Conservation (phyloP, 371 early-diverging fungal genomes). For the Chytridium lagenaria region DNA sequence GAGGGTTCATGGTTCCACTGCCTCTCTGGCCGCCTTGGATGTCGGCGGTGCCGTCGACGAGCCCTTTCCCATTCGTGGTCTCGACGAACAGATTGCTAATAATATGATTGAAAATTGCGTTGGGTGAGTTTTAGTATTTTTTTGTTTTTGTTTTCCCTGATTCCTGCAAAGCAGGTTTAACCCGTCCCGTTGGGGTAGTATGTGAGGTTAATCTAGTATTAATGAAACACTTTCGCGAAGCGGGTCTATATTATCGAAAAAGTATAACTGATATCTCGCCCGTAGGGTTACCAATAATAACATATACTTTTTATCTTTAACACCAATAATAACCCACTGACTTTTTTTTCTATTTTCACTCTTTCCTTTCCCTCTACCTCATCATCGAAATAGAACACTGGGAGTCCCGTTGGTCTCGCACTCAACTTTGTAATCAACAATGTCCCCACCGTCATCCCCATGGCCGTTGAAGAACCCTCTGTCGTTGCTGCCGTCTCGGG, state of each 20-base stretch:
- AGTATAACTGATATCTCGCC: too few relatives aligned
- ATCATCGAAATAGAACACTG: conserved; percentile 56
- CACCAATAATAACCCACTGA: conserved; percentile 5
- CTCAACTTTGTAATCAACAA: conserved; percentile 70
- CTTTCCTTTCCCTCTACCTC: too few relatives aligned
- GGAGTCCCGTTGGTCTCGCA: conserved; percentile 72
- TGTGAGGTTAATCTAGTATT: too few relatives aligned
- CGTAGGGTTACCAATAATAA: too few relatives aligned
- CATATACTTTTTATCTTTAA: too few relatives aligned
- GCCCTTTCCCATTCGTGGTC: conserved; percentile 60
- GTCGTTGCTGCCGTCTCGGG: conserved; percentile 75
- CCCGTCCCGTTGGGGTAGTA: too few relatives aligned
- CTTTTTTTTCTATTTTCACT: background rate
- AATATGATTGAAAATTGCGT: conserved; percentile 67
- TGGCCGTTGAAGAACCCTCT: conserved; percentile 79
- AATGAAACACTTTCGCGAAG: too few relatives aligned
- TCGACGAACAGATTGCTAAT: conserved; percentile 67
- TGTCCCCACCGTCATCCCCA: conserved; percentile 62
- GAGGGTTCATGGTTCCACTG: conserved; percentile 40
- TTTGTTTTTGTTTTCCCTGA: background rate
- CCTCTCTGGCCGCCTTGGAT: conserved; percentile 37
- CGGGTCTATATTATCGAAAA: too few relatives aligned
- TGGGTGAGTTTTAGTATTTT: conserved; percentile 9
- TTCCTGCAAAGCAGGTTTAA: too few relatives aligned
- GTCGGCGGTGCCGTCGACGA: conserved; percentile 24